phyloP scores from a whole-genome alignment of 257 asterid genomes.

The Solanum rostratum region DNA sequence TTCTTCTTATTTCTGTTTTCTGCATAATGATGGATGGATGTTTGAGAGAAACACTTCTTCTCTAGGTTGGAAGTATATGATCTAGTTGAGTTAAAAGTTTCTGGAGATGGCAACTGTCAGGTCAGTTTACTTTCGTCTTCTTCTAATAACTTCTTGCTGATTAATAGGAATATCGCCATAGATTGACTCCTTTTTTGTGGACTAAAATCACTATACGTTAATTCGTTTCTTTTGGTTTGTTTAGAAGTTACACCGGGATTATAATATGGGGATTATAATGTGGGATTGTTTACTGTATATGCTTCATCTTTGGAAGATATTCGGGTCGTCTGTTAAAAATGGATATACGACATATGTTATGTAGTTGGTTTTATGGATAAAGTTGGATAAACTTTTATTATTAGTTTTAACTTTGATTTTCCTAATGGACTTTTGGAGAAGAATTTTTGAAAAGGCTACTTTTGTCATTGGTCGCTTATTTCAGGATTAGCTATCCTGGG shows the following conservation, averaged over 20 bases:
- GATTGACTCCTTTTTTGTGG: background rate
- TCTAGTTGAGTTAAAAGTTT: slow-evolving; percentile 60
- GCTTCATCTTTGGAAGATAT: background rate
- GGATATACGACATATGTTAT: background rate
- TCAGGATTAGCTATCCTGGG: background rate
- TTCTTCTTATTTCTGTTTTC: background rate
- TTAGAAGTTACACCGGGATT: background rate
- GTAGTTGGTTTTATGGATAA: background rate
- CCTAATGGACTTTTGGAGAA: background rate
- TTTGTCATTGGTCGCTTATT: background rate
- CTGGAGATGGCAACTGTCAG: slow-evolving; percentile 96
- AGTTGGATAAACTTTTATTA: background rate
- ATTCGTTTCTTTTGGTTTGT: background rate
- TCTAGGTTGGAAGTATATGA: slow-evolving; percentile 65
- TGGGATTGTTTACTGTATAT: background rate
- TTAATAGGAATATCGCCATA: background rate
- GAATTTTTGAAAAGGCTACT: background rate
- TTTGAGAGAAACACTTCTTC: background rate
- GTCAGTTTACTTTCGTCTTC: slow-evolving; percentile 25
- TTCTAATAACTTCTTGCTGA: background rate
- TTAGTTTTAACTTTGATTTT: background rate
- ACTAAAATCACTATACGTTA: background rate
- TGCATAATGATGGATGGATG: background rate
- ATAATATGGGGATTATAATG: background rate
- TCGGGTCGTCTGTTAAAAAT: background rate